A percentile compares a stretch with the other conserved stretches of the same genome.
Evolutionary conservation across 768 basidiomycete genomes (phyloP).

Genomic region (Hypsizygus marmoreus): DNA sequence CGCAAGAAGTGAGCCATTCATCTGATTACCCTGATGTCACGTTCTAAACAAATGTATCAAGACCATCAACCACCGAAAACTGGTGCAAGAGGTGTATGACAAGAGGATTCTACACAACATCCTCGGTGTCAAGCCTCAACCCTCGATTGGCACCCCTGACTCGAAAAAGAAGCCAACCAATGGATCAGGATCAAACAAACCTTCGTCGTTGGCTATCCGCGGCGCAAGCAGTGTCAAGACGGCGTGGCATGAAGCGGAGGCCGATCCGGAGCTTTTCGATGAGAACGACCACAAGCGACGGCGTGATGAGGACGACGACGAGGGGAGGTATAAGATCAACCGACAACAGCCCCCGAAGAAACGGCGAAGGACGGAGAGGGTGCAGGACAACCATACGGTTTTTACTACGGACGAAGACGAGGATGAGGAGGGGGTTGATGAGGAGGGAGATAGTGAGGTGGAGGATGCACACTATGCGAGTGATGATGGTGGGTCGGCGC

Average conservation of each 20-base stretch:
- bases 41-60: constrained; percentile 26
- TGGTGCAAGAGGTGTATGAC: constrained; percentile 72
- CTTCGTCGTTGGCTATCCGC: constrained; percentile 11
- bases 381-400: constrained; percentile 41
- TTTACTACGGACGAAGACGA: constrained; percentile 59
- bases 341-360: constrained; percentile 47
- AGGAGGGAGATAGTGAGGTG: no score
- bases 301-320: constrained; percentile 44
- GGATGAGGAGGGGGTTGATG: no score
- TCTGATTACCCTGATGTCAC: neutral
- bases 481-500: constrained; percentile 11
- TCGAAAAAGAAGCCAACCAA: constrained; percentile 16
- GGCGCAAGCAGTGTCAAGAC: constrained; percentile 29
- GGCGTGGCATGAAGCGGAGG: constrained; percentile 44
- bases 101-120: constrained; percentile 58
- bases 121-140: constrained; percentile 44
- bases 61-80: constrained; percentile 74
- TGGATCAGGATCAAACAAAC: constrained; percentile 7
- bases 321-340: constrained; percentile 58
- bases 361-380: constrained; percentile 43
- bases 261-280: constrained; percentile 27
- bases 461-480: constrained; percentile 26
- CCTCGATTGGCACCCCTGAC: constrained; percentile 13
- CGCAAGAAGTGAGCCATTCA: constrained; percentile 66
- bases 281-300: constrained; percentile 20